Conservation (phyloP, 805 yeast species). For the Saturnispora zaruensis region DNA sequence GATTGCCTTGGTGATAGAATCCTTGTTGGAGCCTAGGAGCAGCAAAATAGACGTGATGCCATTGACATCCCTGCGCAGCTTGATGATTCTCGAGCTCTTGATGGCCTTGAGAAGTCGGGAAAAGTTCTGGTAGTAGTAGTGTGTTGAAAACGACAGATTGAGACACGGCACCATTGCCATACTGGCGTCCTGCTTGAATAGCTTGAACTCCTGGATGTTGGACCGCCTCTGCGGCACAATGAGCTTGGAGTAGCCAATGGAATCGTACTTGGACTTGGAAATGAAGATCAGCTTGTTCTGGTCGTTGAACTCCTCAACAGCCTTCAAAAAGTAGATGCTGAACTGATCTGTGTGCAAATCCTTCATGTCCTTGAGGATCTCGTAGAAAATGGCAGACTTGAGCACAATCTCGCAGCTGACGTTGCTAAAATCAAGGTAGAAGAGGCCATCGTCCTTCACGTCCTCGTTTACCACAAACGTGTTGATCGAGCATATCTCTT, state of each 20-base stretch:
- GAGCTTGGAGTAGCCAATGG: conserved; percentile 61
- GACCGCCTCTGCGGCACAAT: conserved; percentile 55
- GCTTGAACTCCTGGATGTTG: conserved; percentile 51
- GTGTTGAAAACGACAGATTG: conserved; percentile 32
- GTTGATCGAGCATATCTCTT: conserved; percentile 50
- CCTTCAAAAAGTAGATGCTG: conserved; percentile 36
- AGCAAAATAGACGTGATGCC: conserved; percentile 32
- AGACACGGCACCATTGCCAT: conserved; percentile 1
- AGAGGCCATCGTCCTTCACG: conserved; percentile 23
- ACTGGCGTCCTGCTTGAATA: conserved; percentile 21
- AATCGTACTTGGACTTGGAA: conserved; percentile 48
- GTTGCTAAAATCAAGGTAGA: conserved; percentile 32
- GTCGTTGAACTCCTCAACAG: conserved; percentile 10
- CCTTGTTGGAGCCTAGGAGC: conserved; percentile 17
- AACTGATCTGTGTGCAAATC: conserved; percentile 46
- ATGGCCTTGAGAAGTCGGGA: conserved; percentile 42
- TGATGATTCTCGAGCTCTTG: conserved; percentile 42
- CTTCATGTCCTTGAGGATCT: conserved; percentile 47
- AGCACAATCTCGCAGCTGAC: conserved; percentile 44
- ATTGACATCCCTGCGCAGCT: conserved; percentile 44
- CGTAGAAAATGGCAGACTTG: conserved; percentile 43
- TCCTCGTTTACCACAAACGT: conserved; percentile 30
- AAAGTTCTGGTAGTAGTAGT: conserved; percentile 42
- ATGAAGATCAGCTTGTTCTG: conserved; percentile 43
- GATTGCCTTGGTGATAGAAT: neutral